Evolutionary conservation across 1,139 yeast genomes (phyloP).

Genomic region (Candida freyschussii): DNA sequence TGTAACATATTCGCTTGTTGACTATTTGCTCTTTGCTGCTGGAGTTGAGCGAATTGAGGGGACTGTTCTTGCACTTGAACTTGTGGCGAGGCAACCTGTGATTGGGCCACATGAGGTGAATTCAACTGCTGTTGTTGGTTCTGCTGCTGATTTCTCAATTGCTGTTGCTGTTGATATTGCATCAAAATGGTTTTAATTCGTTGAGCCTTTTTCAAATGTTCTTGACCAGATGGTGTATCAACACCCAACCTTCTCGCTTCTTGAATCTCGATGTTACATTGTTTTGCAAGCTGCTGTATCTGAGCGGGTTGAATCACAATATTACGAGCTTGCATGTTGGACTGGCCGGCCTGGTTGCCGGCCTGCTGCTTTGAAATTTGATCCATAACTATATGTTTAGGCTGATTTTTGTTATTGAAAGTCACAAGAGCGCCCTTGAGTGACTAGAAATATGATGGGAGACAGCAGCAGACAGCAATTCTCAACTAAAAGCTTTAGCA

Average conservation of each 20-base stretch:
- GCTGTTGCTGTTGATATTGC: constrained; percentile 24
- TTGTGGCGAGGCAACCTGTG: constrained; percentile 13
- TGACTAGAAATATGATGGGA: no score
- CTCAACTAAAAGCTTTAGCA: no score
- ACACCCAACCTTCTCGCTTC: constrained; percentile 54
- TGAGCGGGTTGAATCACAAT: constrained; percentile 44
- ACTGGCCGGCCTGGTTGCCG: no score
- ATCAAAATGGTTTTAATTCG: constrained; percentile 36
- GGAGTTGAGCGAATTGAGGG: constrained; percentile 9
- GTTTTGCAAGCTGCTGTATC: constrained; percentile 55
- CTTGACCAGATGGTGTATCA: constrained; percentile 65
- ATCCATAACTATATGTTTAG: no score
- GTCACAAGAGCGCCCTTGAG: no score
- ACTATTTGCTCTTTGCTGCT: no score
- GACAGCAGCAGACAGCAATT: no score
- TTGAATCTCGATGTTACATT: constrained; percentile 57
- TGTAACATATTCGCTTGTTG: no score
- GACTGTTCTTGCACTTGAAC: constrained; percentile 17
- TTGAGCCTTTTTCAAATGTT: constrained; percentile 63
- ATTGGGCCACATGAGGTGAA: background rate
- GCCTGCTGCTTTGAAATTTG: no score
- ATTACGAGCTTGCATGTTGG: constrained; percentile 6
- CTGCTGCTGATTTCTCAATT: constrained; percentile 17
- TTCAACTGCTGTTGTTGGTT: constrained; percentile 13
- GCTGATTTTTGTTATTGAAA: no score